Percentiles rank a stretch among this genome's conserved stretches.
phyloP scores from a whole-genome alignment of 2,329 filamentous ascomycete species.

The Colletotrichum musae region DNA sequence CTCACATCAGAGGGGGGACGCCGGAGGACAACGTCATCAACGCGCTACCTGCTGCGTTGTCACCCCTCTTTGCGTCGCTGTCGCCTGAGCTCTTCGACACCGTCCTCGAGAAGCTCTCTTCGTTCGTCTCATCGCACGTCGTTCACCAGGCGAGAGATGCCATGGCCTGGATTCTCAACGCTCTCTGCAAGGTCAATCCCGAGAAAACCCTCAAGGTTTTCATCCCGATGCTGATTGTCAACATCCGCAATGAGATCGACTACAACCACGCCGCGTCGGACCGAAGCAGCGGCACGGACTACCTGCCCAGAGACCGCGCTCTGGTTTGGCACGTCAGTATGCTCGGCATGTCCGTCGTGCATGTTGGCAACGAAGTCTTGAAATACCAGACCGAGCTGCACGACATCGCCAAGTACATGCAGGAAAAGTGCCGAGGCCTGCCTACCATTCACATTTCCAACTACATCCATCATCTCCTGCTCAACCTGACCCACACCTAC shows the following conservation, averaged over 20 bases:
- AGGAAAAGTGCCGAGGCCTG: conserved; percentile 92
- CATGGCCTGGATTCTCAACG: conserved; percentile 98
- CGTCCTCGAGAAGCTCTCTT: conserved; percentile 90
- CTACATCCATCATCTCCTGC: conserved; percentile 94
- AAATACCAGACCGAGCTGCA: conserved; percentile 91
- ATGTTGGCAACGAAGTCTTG: conserved; percentile 91
- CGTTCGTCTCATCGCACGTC: conserved; percentile 93
- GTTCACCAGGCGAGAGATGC: conserved; percentile 97
- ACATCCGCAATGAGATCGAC: conserved; percentile 96
- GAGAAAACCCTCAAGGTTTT: conserved; percentile 93
- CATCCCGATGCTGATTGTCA: conserved; percentile 89
- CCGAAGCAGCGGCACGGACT: conserved; percentile 92
- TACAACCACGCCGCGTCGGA: conserved; percentile 97
- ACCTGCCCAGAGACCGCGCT: conserved; percentile 91
- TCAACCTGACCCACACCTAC: conserved; percentile 96
- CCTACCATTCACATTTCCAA: conserved; percentile 98
- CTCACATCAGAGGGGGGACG: conserved; percentile 88
- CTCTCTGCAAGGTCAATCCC: conserved; percentile 94
- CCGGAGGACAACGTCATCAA: conserved; percentile 98
- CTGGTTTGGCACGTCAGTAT: conserved; percentile 98
- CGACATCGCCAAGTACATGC: conserved; percentile 95
- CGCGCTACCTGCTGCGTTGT: conserved; percentile 90
- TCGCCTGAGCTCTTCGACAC: conserved; percentile 95
- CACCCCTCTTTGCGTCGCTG: conserved; percentile 89
- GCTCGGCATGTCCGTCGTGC: conserved; percentile 97